Conservation (phyloP, 202 grass and related monocot species). For the Saccharum hybrid region DNA sequence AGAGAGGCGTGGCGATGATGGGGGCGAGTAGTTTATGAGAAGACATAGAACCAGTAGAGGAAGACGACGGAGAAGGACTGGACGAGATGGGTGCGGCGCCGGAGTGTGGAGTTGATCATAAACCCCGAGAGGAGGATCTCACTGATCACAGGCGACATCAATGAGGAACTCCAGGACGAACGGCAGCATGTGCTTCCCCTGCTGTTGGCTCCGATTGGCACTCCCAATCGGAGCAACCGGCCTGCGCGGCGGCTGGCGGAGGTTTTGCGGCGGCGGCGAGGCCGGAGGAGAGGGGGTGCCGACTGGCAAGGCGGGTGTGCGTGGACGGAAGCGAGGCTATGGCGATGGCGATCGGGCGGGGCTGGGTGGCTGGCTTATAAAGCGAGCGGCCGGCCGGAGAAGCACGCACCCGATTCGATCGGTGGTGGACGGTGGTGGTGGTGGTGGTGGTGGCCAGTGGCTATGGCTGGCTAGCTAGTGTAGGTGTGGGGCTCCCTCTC, state of each 20-base stretch:
- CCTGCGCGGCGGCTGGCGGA: background rate
- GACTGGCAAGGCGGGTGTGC: background rate
- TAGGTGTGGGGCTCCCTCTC: background rate
- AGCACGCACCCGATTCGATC: constrained; percentile 34
- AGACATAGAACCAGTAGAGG: constrained; percentile 99
- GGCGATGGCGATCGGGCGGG: background rate
- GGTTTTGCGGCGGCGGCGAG: background rate
- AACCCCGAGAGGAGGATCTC: constrained; percentile 94
- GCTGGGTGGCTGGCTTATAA: constrained; percentile 13
- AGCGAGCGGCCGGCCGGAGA: background rate
- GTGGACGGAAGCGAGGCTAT: background rate
- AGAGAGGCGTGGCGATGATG: background rate
- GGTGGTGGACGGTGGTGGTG: constrained; percentile 10
- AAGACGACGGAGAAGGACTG: constrained; percentile 98
- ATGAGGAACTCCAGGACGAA: constrained; percentile 58
- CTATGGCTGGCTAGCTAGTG: background rate
- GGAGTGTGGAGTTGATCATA: constrained; percentile 95
- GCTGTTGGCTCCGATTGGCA: constrained; percentile 42
- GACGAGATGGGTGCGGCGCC: constrained; percentile 78
- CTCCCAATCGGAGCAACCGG: constrained; percentile 46
- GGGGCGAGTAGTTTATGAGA: constrained; percentile 74
- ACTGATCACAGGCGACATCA: constrained; percentile 93
- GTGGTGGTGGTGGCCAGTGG: constrained; percentile 18
- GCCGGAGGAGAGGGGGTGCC: background rate
- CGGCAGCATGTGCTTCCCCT: constrained; percentile 59